Base-by-base conservation (phyloP, 306 rosid species). In the Myrica gale region DNA sequence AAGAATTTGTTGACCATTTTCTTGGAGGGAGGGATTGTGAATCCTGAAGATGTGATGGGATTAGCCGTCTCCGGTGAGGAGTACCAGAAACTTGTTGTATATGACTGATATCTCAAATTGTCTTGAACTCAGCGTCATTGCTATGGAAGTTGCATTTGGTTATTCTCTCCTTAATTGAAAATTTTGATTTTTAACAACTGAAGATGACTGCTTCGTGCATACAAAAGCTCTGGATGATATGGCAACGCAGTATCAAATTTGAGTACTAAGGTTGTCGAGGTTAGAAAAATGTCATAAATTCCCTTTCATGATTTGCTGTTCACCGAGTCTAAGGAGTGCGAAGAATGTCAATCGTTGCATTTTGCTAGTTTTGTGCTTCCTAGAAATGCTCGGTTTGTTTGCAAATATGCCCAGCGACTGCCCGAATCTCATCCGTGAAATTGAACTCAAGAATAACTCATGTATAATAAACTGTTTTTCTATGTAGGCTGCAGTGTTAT, bases 21-120 rank as follows among this genome's bases (percentile, higher is more conserved):
- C 71, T 16, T 73, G 71, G 73, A 68, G n/a, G 48, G 39, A 7
- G 82, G 79, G 1, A 46, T 43, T 6, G 47, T 76, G 20, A 57
- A 46, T 7, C 87, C 84, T 3, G 80, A 73, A 6, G 46, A 23
- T 3, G 67, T 77, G n/a, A 80, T 84, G 87, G 77, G 21, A 53
- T 19, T 5, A 17, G 80, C 82, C n/a, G 7, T 84, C 17, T 11
- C 71, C 5, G 74, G 87, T 3, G 23, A 46, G 17, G 84, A 84
- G 82, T 84, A 80, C 47, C 46, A 84, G 71, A 84, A 84, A 60
- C 77, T 84, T 3, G 77, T 61, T 19, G 82, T 84, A 2, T 43
- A 71, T 43, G 87, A 84, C 62, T 84, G 78, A 83, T 1, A n/a
- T n/a, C n/a, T n/a, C n/a, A 52, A 16, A 3, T 16, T 8, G 46